A percentile compares a stretch with the other conserved stretches of the same genome.
These are phyloP conservation scores for Phellinidium pouzarii DNA, from an alignment of 1,284 basidiomycete species.

Conservation along the genomic window DNA sequence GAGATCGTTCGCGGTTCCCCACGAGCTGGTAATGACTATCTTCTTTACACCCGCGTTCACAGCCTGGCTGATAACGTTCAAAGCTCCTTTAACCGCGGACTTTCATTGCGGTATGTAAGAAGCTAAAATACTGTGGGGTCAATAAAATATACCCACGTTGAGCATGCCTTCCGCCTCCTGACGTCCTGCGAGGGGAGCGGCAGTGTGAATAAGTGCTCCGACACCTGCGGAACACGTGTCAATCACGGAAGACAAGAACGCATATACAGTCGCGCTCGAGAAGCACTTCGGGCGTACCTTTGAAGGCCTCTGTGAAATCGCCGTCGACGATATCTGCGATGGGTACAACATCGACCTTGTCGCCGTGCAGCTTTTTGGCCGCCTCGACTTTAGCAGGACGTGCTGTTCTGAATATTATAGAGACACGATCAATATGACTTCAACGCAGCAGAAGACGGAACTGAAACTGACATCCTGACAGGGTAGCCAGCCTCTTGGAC, in stretches of 20 bases:
- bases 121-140: neutral
- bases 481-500: conserved; percentile 3
- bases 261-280: too few relatives aligned
- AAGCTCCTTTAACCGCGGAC: neutral
- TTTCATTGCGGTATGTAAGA: neutral
- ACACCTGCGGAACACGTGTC: neutral
- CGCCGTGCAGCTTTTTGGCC: neutral
- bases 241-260: too few relatives aligned
- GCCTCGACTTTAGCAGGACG: neutral
- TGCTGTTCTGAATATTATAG: neutral
- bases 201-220: conserved; percentile 8
- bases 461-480: neutral
- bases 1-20: neutral
- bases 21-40: conserved; percentile 10
- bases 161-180: neutral
- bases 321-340: neutral
- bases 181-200: neutral
- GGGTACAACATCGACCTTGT: neutral
- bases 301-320: conserved; percentile 5
- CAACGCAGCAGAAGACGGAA: too few relatives aligned
- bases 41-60: neutral
- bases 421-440: too few relatives aligned
- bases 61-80: conserved; percentile 5
- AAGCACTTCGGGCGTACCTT: too few relatives aligned
- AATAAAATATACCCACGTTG: neutral